These are phyloP conservation scores for Aquilaria malaccensis DNA, from an alignment of 345 rosid genomes.

Conservation along the genomic window DNA sequence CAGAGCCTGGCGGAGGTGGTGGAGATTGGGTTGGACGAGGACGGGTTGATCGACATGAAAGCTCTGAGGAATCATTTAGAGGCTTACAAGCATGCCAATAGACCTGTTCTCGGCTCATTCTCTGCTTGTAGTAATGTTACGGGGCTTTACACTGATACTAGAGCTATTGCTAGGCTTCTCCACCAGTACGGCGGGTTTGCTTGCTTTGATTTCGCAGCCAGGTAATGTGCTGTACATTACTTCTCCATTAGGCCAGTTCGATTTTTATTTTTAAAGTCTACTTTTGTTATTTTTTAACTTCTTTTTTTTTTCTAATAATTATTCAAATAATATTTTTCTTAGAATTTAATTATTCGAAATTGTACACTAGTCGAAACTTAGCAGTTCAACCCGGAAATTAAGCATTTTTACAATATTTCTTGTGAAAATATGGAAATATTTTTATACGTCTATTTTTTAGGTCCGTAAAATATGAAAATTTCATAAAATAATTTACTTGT, in stretches of 20 bases:
- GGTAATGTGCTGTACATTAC: slow-evolving; percentile 10
- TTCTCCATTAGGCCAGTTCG: too few species aligned
- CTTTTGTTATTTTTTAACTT: neutral
- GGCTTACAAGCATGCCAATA: slow-evolving; percentile 7
- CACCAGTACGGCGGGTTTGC: slow-evolving; percentile 40
- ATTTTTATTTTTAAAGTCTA: neutral
- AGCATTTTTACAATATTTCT: too few species aligned
- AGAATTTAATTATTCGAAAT: too few species aligned
- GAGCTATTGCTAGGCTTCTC: slow-evolving; percentile 34
- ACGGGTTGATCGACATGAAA: slow-evolving; percentile 28
- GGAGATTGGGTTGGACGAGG: slow-evolving; percentile 32
- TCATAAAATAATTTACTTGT: too few species aligned
- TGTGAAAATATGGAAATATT: too few species aligned
- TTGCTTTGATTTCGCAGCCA: slow-evolving; percentile 51
- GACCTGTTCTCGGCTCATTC: slow-evolving; percentile 44
- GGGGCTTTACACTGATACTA: slow-evolving; percentile 33
- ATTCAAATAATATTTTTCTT: too few species aligned
- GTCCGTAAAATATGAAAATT: too few species aligned
- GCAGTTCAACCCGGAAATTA: too few species aligned
- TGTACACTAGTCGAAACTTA: too few species aligned
- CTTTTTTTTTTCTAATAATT: too few species aligned
- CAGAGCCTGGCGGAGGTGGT: slow-evolving; percentile 47
- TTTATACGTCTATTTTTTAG: too few species aligned
- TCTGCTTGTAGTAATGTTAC: slow-evolving; percentile 57
- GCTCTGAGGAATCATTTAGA: slow-evolving; percentile 20